These are phyloP conservation scores for Benincasa hispida DNA, from an alignment of 306 rosid genomes.

Conservation along the genomic window DNA sequence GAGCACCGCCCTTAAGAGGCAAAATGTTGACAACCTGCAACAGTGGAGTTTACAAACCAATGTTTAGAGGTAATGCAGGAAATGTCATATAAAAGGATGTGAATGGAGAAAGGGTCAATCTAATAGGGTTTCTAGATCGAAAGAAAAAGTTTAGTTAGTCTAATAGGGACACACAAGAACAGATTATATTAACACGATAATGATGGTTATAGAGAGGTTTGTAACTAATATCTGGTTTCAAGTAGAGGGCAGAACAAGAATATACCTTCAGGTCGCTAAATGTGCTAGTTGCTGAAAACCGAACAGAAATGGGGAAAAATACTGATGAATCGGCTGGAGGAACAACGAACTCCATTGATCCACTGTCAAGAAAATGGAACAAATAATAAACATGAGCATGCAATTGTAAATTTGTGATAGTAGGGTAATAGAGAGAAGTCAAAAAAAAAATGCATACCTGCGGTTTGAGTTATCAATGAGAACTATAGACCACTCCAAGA, in stretches of 20 bases:
- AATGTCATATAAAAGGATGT: background rate
- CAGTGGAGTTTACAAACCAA: background rate
- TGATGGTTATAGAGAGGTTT: background rate
- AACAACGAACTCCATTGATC: constrained; percentile 90
- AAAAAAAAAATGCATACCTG: constrained; percentile 30
- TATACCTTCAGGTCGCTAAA: constrained; percentile 84
- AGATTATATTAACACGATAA: background rate
- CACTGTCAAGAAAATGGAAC: constrained; percentile 38
- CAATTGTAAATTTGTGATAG: no score
- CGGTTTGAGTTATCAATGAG: constrained; percentile 72
- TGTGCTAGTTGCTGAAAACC: constrained; percentile 62
- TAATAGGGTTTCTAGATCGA: background rate
- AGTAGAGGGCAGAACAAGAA: background rate
- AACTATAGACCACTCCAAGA: constrained; percentile 79
- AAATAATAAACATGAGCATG: background rate
- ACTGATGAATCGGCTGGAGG: constrained; percentile 73
- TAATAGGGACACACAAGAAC: background rate
- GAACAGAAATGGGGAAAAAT: constrained; percentile 81
- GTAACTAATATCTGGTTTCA: background rate
- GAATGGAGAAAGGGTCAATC: background rate
- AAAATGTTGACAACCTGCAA: constrained; percentile 50
- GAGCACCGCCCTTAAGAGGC: constrained; percentile 61
- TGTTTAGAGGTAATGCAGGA: background rate
- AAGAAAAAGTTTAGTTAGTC: background rate
- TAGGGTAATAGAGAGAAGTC: background rate